Conservation (phyloP, 2,329 filamentous ascomycete species). For the Pyrenochaeta sp. region DNA sequence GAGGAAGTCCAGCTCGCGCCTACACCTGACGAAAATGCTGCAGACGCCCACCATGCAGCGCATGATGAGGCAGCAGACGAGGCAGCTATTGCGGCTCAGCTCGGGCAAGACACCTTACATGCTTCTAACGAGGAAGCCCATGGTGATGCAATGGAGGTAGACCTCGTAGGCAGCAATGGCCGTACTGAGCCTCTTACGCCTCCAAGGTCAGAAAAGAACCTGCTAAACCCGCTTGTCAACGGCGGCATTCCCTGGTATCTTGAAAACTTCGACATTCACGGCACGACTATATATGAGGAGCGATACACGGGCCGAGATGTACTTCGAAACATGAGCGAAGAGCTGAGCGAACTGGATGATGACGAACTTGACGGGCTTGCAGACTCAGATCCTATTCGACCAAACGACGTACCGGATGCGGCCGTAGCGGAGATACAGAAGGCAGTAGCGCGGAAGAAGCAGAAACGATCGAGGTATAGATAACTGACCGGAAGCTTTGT, state of each 20-base stretch:
- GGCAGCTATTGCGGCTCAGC: conserved; percentile 46
- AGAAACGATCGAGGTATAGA: conserved; percentile 36
- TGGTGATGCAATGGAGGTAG: conserved; percentile 32
- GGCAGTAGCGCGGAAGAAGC: conserved; percentile 39
- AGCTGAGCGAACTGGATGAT: conserved; percentile 90
- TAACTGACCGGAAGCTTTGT: conserved; percentile 2
- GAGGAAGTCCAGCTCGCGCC: conserved; percentile 41
- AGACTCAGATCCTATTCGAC: conserved; percentile 41
- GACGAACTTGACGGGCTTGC: conserved; percentile 77
- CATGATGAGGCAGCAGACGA: conserved; percentile 48
- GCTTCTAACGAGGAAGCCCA: conserved; percentile 21
- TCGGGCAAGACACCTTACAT: conserved; percentile 40
- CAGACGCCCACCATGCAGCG: conserved; percentile 33
- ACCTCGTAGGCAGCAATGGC: conserved; percentile 21
- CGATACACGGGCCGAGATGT: conserved; percentile 77
- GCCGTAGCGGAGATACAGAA: conserved; percentile 38
- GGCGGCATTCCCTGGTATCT: conserved; percentile 92
- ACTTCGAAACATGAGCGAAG: conserved; percentile 79
- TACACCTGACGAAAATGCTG: conserved; percentile 46
- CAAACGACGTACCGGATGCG: conserved; percentile 34
- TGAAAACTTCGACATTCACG: conserved; percentile 77
- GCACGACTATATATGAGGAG: conserved; percentile 80
- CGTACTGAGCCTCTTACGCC: conserved; percentile 67
- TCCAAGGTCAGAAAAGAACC: conserved; percentile 64
- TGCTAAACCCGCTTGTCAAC: conserved; percentile 54